Base-by-base conservation (phyloP, 768 basidiomycete species). In the Trametes sanguinea region DNA sequence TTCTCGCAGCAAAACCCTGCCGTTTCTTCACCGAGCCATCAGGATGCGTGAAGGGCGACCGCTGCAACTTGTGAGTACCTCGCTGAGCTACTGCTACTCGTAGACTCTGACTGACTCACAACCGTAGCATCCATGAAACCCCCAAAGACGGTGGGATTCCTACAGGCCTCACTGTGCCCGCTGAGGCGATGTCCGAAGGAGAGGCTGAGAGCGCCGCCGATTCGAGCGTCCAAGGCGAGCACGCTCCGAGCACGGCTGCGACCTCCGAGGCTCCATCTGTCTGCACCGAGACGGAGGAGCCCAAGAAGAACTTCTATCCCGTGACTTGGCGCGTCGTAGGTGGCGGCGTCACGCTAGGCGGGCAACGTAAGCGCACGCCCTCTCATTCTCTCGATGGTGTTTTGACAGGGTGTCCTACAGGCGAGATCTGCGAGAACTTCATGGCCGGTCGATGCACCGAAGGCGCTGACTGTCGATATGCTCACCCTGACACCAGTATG, bases 281-380 rank as follows among this genome's bases (percentile, higher is more conserved):
- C 22, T 44, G 51, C 37, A 30, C 39, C 8, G 11, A 22, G 17
- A 67, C 54, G 9, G 70, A 73, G 37, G 78, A 80, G 45, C 77
- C 78, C 35, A 75, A 70, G 63, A 73, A 68, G 44, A 67, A 84
- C 60, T 87, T 77, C 71, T 86, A 83, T 65, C 88, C 88, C 30
- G 79, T 91, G 48, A 79, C 82, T 4, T 91, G 89, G 89, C 80
- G 89, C 45, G 88, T 91, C 11, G 87, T 91, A 53, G 88, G 89
- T 0, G 89, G 89, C 13, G 89, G 89, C 3, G 89, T 90, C n/a
- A 79, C 83, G 73, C 80, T 90, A 78, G 81, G 80, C 62, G 83
- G 73, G 11, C 64, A 54, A 39, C 66, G 74, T 72, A 57, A 43
- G 72, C 1, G 22, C 22, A 22, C 22, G 22, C 22, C 22, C 22